phyloP scores from a whole-genome alignment of 1,284 basidiomycete genomes.

The Boletellus deceptivus region DNA sequence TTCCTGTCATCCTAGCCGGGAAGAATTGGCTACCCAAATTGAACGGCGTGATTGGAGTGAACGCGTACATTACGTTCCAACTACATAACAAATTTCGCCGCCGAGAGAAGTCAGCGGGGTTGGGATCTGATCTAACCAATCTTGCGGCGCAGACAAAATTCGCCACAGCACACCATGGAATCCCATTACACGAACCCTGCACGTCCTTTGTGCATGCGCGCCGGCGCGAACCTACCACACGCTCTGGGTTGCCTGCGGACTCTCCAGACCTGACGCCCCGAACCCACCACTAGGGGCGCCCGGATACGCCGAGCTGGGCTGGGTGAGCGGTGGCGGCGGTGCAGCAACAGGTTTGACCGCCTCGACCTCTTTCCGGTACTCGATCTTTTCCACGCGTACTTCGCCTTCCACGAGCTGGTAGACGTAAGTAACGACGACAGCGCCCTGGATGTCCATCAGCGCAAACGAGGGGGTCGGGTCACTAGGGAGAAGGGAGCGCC shows the following conservation, averaged over 20 bases:
- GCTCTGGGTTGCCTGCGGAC: slow-evolving; percentile 25
- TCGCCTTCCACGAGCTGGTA: slow-evolving; percentile 94
- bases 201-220: not conserved
- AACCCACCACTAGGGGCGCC: slow-evolving; percentile 19
- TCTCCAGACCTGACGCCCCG: slow-evolving; percentile 22
- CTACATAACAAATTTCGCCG: slow-evolving; percentile 2
- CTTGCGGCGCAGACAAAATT: too few relatives aligned
- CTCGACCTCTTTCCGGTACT: slow-evolving; percentile 71
- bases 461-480: slow-evolving; percentile 83
- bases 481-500: slow-evolving; percentile 29
- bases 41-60: not conserved
- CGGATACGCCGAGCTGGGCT: slow-evolving; percentile 26
- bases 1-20: too few relatives aligned
- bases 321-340: slow-evolving; percentile 20
- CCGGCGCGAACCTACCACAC: slow-evolving; percentile 24
- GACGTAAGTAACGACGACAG: slow-evolving; percentile 93
- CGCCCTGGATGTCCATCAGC: slow-evolving; percentile 92
- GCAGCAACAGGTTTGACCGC: slow-evolving; percentile 30
- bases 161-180: too few relatives aligned
- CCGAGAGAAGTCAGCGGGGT: not conserved
- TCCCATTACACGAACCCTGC: not conserved
- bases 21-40: too few relatives aligned
- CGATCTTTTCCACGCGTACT: slow-evolving; percentile 84
- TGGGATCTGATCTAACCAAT: slow-evolving; percentile 1
- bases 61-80: not conserved